Base-by-base conservation (phyloP, 2,329 filamentous ascomycete genomes). In the Ceratocystis papillata region DNA sequence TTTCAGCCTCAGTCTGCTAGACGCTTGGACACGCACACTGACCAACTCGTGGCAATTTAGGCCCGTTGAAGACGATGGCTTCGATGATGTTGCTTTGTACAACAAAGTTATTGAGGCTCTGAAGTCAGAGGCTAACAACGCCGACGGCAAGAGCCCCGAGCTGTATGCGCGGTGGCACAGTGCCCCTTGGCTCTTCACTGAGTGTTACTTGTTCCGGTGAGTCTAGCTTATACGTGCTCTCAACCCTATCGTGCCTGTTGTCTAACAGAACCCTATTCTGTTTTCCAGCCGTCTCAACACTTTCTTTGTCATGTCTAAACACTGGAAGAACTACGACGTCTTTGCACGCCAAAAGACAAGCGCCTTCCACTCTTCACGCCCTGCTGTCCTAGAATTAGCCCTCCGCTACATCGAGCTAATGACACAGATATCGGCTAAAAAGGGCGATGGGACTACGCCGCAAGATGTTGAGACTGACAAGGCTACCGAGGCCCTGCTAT, bases 201-300 rank as follows among this genome's bases (percentile, higher is more conserved):
- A 99, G 78, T 97, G 94, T 79, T 97, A 97, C 75, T 82, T 99
- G 67, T 97, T 93, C 78, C 81, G 88, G 85, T 87, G 77, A 64
- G 72, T 46, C 17, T 1, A 17, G 17, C 72, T 67, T n/a, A 7
- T 22, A 53, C 28, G 8, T 20, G 5, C 28, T 25, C 8, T 37
- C 12, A 63, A 20, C 17, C 62, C 20, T 44, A 7, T 12, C 8
- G 8, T 61, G 37, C 10, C 28, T 53, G 3, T 17, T 45, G 17
- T 55, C 30, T 22, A 17, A 41, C 22, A 20, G 44, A 48, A 37
- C 45, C 61, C 28, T 33, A n/a, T 15, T 25, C 64, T 22, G 30
- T 20, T 4, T 12, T 45, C 75, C 20, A 76, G 91, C 73, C 91
- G 93, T 68, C 84, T 97, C 67, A 86, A 83, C 75, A 88, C 88